Percentiles rank a stretch among this genome's conserved stretches.
Conservation (phyloP, 768 basidiomycete genomes). For the Plicaturopsis crispa region DNA sequence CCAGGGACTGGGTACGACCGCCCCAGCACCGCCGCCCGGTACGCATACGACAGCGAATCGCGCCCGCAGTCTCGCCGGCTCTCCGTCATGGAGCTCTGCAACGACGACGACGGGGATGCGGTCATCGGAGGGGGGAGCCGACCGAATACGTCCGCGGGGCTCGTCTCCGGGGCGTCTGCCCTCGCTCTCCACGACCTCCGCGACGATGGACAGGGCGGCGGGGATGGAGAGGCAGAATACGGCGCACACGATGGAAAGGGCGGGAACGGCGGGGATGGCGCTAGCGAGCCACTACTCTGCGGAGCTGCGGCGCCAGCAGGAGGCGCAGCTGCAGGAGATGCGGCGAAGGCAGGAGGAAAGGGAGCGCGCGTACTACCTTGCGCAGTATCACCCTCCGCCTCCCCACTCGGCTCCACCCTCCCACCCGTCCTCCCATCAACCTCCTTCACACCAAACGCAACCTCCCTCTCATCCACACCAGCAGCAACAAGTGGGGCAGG, state of each 20-base stretch:
- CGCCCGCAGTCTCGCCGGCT: slow-evolving; percentile 74
- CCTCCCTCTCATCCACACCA: slow-evolving; percentile 23
- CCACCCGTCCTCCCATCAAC: slow-evolving; percentile 19
- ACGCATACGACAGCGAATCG: slow-evolving; percentile 69
- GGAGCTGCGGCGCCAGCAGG: slow-evolving; percentile 39
- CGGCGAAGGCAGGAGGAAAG: slow-evolving; percentile 25
- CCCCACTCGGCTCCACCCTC: slow-evolving; percentile 17
- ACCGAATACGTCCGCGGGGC: slow-evolving; percentile 36
- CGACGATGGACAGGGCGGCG: too few relatives aligned
- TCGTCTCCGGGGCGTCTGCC: slow-evolving; percentile 39
- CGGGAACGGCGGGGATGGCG: slow-evolving; percentile 1
- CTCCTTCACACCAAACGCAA: slow-evolving; percentile 24
- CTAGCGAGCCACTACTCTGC: slow-evolving; percentile 32
- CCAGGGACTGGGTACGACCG: slow-evolving; percentile 24
- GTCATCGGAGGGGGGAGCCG: slow-evolving; percentile 23
- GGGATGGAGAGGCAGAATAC: too few relatives aligned
- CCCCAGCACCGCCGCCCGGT: slow-evolving; percentile 29
- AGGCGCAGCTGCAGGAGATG: slow-evolving; percentile 26
- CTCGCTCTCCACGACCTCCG: slow-evolving; percentile 43
- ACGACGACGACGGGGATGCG: slow-evolving; percentile 49
- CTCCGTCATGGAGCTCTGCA: slow-evolving; percentile 86
- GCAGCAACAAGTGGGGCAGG: slow-evolving; percentile 24
- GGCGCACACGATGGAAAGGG: too few relatives aligned
- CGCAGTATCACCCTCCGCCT: slow-evolving; percentile 21
- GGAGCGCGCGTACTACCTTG: slow-evolving; percentile 30